A percentile compares a stretch with the other conserved stretches of the same genome.
These are phyloP conservation scores for Eudorina sp. DNA, from an alignment of 139 green algal species.

Conservation along the genomic window DNA sequence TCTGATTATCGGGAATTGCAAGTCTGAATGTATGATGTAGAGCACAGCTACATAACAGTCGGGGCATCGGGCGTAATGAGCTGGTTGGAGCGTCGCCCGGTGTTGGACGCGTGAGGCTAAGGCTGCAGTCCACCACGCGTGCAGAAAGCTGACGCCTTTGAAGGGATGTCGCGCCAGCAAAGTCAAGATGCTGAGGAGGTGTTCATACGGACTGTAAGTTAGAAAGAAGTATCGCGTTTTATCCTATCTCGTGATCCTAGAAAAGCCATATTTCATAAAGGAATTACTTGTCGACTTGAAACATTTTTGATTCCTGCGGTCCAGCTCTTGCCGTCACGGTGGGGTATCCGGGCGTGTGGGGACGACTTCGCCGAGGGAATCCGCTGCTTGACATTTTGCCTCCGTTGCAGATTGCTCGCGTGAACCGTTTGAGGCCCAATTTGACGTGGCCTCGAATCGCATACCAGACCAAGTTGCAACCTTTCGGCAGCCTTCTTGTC, in stretches of 20 bases:
- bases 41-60: too few species aligned
- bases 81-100: too few species aligned
- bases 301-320: too few species aligned
- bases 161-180: background rate
- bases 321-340: too few species aligned
- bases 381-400: too few species aligned
- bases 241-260: too few species aligned
- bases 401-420: slow-evolving; percentile 13
- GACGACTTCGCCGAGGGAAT: too few species aligned
- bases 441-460: slow-evolving; percentile 37
- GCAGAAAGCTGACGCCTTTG: background rate
- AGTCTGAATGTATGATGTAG: slow-evolving; percentile 29
- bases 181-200: slow-evolving; percentile 19
- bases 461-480: slow-evolving; percentile 33
- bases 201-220: slow-evolving; percentile 18
- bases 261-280: too few species aligned
- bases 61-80: background rate
- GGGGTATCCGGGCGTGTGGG: too few species aligned
- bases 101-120: background rate
- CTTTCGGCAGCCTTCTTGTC: slow-evolving; percentile 19
- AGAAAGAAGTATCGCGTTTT: too few species aligned
- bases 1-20: too few species aligned
- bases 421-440: background rate
- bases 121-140: background rate
- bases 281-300: too few species aligned